phyloP scores from a whole-genome alignment of 495 filamentous ascomycete species.

The Pseudomonodictys pantanalensis region DNA sequence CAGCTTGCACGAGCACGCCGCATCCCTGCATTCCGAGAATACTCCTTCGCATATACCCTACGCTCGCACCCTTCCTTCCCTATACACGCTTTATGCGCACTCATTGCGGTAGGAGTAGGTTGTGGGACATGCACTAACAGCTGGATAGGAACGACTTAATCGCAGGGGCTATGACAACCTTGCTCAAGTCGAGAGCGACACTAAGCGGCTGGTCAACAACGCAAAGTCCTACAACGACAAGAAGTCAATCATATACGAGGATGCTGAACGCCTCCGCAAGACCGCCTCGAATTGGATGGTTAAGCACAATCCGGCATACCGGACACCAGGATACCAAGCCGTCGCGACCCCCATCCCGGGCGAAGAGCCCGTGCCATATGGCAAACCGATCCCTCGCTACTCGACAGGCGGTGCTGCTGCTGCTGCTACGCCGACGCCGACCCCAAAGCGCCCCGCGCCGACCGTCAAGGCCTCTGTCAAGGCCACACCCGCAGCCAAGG shows the following conservation, averaged over 20 bases:
- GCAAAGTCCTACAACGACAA: constrained; percentile 70
- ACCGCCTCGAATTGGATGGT: constrained; percentile 72
- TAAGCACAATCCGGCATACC: constrained; percentile 71
- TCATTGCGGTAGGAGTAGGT: too few species aligned
- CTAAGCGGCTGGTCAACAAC: constrained; percentile 75
- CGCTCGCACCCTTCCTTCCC: too few species aligned
- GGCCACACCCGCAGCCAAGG: too few species aligned
- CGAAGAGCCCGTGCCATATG: constrained; percentile 22
- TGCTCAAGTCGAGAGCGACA: constrained; percentile 64
- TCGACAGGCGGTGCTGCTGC: neutral
- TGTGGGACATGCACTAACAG: too few species aligned
- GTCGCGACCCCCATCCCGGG: constrained; percentile 62
- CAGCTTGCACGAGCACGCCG: neutral
- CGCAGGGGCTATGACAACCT: constrained; percentile 60
- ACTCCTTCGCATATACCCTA: neutral
- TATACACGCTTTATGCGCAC: too few species aligned
- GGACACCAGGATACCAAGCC: constrained; percentile 56
- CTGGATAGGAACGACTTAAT: constrained; percentile 61
- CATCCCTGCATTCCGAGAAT: neutral
- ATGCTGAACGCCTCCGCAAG: constrained; percentile 74
- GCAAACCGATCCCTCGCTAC: constrained; percentile 9
- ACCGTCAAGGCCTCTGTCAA: neutral
- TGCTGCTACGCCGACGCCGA: constrained; percentile 35
- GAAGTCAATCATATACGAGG: constrained; percentile 62
- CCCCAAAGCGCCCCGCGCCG: neutral